Base-by-base conservation (phyloP, 306 rosid species). In the Macrotyloma uniflorum region DNA sequence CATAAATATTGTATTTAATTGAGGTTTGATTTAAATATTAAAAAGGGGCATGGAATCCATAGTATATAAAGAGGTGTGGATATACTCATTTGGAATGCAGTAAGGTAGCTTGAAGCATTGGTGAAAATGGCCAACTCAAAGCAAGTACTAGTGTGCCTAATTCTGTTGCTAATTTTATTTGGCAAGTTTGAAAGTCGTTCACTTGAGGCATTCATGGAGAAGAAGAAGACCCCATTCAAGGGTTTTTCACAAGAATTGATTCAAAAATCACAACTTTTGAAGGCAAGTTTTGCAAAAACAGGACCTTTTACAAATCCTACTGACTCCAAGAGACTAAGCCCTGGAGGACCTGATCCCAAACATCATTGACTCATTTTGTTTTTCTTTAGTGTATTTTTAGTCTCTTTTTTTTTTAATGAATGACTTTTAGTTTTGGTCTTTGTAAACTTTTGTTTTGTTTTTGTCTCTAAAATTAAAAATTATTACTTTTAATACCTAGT, bases 321-420 rank as follows among this genome's bases (percentile, higher is more conserved):
- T 14, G 50, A 70, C 10, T 66, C 82, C 54, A 30, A 86, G 20
- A 67, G 87, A 24, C 75, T 20, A 0, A 78, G 87, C 79, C 90
- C 87, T 19, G 82, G 65, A 64, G 90, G 90, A 3, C 90, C 90
- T 38, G 87, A 86, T 42, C 86, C 71, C 0, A 74, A n/a, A n/a
- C 87, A 84, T 28, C 87, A 84, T 38, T 38, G 43, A 38, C 12
- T 38, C 2, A 4, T 38, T 38, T 9, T 26, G n/a, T n/a, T n/a
- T n/a, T n/a, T n/a, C n/a, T n/a, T n/a, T n/a, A n/a, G n/a, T n/a
- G n/a, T n/a, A n/a, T n/a, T n/a, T n/a, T n/a, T n/a, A n/a, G n/a
- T n/a, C n/a, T n/a, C n/a, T n/a, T n/a, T n/a, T n/a, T n/a, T n/a
- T n/a, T n/a, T n/a, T n/a, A n/a, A n/a, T n/a, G n/a, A n/a, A n/a